phyloP scores from a whole-genome alignment of 352 stramenopile species.

The Blastocystis sp. region DNA sequence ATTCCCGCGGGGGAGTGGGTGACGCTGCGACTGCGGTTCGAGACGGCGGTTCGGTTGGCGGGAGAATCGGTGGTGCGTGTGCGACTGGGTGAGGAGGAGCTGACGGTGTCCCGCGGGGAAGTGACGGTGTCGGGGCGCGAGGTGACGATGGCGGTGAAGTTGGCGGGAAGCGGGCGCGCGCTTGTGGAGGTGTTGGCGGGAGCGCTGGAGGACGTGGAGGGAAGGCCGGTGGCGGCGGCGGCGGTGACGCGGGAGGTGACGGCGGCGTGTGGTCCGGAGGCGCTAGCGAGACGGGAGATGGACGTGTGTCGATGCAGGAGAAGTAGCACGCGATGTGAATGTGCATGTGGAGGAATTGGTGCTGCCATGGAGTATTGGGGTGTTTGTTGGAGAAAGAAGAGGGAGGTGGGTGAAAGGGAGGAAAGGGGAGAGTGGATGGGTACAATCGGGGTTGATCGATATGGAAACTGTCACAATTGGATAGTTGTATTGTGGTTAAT shows the following conservation, averaged over 20 bases:
- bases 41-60: no score
- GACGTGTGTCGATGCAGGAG: constrained; percentile 12
- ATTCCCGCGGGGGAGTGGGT: no score
- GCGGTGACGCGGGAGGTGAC: background rate
- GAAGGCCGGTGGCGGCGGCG: background rate
- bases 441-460: no score
- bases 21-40: no score
- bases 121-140: no score
- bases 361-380: background rate
- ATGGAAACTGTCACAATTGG: no score
- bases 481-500: no score
- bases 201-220: background rate
- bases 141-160: no score
- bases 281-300: background rate
- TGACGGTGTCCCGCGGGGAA: no score
- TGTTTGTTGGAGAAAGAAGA: constrained; percentile 11
- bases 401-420: background rate
- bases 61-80: no score
- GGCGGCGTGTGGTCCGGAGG: background rate
- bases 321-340: constrained; percentile 13
- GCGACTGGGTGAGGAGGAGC: no score
- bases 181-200: background rate
- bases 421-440: background rate
- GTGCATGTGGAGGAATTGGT: background rate
- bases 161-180: background rate